Conservation (phyloP, 345 rosid genomes). For the Atalantia buxifolia region DNA sequence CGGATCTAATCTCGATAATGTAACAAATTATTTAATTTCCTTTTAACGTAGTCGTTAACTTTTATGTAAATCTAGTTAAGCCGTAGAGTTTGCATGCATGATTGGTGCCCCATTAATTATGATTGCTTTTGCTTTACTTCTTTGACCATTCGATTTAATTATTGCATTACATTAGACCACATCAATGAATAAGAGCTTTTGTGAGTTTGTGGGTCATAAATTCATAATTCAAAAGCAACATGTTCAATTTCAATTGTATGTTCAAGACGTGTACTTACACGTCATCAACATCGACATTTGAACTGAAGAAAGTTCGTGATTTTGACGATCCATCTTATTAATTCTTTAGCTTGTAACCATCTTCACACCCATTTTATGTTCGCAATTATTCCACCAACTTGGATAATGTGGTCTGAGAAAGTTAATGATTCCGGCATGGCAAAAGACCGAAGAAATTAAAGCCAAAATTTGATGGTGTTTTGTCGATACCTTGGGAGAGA, state of each 20-base stretch:
- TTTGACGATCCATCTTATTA: too few species aligned
- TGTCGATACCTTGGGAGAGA: background rate
- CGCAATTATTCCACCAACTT: background rate
- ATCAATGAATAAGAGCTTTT: too few species aligned
- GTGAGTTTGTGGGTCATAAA: too few species aligned
- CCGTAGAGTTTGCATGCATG: background rate
- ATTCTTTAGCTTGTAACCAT: too few species aligned
- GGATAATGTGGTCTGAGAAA: background rate
- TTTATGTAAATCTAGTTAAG: background rate
- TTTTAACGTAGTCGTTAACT: background rate
- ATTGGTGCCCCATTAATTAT: background rate
- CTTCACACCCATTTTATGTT: background rate
- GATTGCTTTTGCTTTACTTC: background rate
- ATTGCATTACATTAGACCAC: background rate
- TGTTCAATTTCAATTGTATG: too few species aligned
- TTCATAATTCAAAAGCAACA: too few species aligned
- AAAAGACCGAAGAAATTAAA: too few species aligned
- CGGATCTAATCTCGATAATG: background rate
- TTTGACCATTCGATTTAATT: background rate
- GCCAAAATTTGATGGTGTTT: background rate
- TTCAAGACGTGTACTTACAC: background rate
- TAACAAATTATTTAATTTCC: background rate
- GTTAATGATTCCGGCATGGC: background rate
- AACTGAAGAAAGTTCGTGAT: background rate
- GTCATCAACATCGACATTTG: background rate